Percentiles rank a stretch among this genome's conserved stretches.
These are phyloP conservation scores for Atalantia buxifolia DNA, from an alignment of 345 rosid species.

Conservation along the genomic window DNA sequence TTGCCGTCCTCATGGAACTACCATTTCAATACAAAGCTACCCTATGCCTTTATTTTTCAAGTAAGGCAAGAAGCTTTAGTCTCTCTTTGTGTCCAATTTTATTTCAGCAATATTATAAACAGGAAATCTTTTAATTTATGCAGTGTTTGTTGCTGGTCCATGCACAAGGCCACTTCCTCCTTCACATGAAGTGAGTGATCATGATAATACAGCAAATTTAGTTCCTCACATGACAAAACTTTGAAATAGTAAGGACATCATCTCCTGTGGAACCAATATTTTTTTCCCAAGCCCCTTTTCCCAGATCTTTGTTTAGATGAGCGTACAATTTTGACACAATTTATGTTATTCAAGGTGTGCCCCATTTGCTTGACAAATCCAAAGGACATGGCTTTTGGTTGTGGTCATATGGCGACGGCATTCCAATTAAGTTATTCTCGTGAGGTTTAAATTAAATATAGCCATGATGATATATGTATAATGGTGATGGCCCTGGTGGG, in stretches of 20 bases:
- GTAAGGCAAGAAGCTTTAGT: constrained; percentile 27
- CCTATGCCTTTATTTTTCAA: constrained; percentile 37
- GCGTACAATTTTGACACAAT: neutral
- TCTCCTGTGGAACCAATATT: constrained; percentile 42
- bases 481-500: neutral
- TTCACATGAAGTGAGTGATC: constrained; percentile 64
- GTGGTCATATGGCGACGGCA: constrained; percentile 77
- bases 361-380: constrained; percentile 90
- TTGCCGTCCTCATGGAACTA: constrained; percentile 94
- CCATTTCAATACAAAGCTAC: constrained; percentile 86
- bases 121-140: constrained; percentile 21
- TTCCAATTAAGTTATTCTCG: constrained; percentile 5
- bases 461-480: neutral
- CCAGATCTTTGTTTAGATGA: neutral
- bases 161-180: constrained; percentile 61
- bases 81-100: constrained; percentile 1
- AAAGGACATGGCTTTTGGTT: constrained; percentile 93
- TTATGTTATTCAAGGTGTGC: constrained; percentile 58
- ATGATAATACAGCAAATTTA: constrained; percentile 45
- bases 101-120: constrained; percentile 8
- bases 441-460: neutral
- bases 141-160: constrained; percentile 33
- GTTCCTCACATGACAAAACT: constrained; percentile 24
- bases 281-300: neutral
- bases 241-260: constrained; percentile 35